Percentiles rank a stretch among this genome's conserved stretches.
Evolutionary conservation across 2,329 filamentous ascomycete species (phyloP).

Genomic region (Polychaeton citri): DNA sequence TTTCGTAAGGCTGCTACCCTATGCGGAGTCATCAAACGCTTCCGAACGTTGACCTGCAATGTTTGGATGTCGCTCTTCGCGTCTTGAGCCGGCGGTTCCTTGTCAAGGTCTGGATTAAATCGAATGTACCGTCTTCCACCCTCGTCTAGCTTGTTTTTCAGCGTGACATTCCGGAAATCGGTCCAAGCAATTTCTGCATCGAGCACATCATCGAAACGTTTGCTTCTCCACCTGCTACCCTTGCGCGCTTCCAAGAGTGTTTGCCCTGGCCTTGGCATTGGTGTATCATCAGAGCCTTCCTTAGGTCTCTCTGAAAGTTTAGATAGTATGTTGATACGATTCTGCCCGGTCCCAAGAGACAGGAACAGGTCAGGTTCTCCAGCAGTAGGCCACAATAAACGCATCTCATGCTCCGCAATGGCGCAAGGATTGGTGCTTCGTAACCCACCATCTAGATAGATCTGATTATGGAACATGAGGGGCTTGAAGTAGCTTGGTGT

Average conservation of each 20-base stretch:
- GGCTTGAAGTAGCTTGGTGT: slow-evolving; percentile 39
- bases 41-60: slow-evolving; percentile 20
- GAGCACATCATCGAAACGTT: slow-evolving; percentile 20
- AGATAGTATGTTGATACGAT: slow-evolving; percentile 16
- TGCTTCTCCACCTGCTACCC: slow-evolving; percentile 8
- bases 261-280: slow-evolving; percentile 1
- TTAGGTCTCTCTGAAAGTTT: slow-evolving; percentile 15
- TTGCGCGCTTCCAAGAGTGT: neutral
- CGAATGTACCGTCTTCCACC: slow-evolving; percentile 19
- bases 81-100: slow-evolving; percentile 17
- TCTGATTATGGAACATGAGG: slow-evolving; percentile 33
- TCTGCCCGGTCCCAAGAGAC: slow-evolving; percentile 22
- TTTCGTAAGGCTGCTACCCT: slow-evolving; percentile 17
- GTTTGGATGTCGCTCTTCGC: slow-evolving; percentile 21
- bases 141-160: slow-evolving; percentile 11
- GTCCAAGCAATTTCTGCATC: slow-evolving; percentile 24
- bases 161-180: slow-evolving; percentile 18
- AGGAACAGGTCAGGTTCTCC: slow-evolving; percentile 22
- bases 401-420: slow-evolving; percentile 35
- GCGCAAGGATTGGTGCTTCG: slow-evolving; percentile 38
- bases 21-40: slow-evolving; percentile 15
- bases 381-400: slow-evolving; percentile 21
- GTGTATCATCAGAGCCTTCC: slow-evolving; percentile 2
- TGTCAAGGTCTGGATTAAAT: slow-evolving; percentile 21
- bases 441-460: slow-evolving; percentile 38